Evolutionary conservation across 1,139 yeast genomes (phyloP).

Genomic region (Blastobotrys ciferrii): DNA sequence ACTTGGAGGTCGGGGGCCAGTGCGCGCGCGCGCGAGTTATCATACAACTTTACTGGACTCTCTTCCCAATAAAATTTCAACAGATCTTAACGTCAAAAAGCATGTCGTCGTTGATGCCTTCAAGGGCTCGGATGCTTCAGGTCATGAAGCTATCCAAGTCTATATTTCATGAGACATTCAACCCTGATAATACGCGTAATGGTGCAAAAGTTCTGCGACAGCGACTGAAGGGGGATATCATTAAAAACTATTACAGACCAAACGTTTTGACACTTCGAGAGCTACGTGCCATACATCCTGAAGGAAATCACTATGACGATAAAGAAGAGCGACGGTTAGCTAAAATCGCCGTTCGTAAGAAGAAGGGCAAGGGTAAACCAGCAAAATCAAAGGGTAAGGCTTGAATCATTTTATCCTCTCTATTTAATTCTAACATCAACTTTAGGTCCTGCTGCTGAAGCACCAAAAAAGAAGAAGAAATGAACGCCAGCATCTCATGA

Average conservation of each 20-base stretch:
- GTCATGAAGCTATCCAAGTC: slow-evolving; percentile 57
- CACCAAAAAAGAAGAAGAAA: slow-evolving; percentile 21
- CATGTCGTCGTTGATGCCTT: slow-evolving; percentile 13
- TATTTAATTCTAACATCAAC: background rate
- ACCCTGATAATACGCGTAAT: slow-evolving; percentile 68
- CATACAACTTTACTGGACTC: background rate
- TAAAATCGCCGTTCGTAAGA: slow-evolving; percentile 27
- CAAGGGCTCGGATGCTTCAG: slow-evolving; percentile 49
- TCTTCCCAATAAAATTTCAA: slow-evolving; percentile 7
- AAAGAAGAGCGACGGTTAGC: slow-evolving; percentile 57
- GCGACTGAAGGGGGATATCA: slow-evolving; percentile 71
- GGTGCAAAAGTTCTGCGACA: slow-evolving; percentile 74
- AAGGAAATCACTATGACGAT: slow-evolving; percentile 64
- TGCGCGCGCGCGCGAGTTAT: background rate
- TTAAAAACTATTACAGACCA: slow-evolving; percentile 73
- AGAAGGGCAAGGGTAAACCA: slow-evolving; percentile 31
- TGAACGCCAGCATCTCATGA: slow-evolving; percentile 7
- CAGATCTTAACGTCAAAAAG: background rate
- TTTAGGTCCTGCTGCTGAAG: slow-evolving; percentile 8
- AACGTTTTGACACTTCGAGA: slow-evolving; percentile 44
- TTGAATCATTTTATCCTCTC: background rate
- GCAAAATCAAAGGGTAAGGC: slow-evolving; percentile 25
- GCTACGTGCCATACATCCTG: slow-evolving; percentile 57
- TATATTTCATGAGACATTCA: slow-evolving; percentile 62
- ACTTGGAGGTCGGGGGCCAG: no score